Conservation (phyloP, 2,329 filamentous ascomycete genomes). For the Gliomastix tumulicola region DNA sequence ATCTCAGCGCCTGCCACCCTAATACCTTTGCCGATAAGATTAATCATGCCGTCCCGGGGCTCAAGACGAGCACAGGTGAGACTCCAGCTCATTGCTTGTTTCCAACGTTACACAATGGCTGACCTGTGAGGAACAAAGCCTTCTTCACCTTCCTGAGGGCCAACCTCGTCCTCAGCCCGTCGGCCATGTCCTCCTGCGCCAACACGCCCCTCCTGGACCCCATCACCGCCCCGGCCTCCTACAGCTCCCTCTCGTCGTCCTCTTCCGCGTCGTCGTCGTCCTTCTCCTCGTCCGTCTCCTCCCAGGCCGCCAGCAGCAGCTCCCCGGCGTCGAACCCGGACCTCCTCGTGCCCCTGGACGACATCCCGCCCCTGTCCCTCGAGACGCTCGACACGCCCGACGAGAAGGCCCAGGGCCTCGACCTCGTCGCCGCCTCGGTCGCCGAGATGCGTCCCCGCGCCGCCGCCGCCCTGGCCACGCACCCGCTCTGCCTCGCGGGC, state of each 20-base stretch:
- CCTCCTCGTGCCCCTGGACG: slow-evolving; percentile 30
- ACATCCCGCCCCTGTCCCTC: slow-evolving; percentile 57
- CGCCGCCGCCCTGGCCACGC: slow-evolving; percentile 54
- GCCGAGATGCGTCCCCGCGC: slow-evolving; percentile 73
- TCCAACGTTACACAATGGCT: too few relatives aligned
- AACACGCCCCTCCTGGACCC: slow-evolving; percentile 53
- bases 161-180: slow-evolving; percentile 64
- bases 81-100: slow-evolving; percentile 23
- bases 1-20: slow-evolving; percentile 32
- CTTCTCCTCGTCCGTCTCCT: slow-evolving; percentile 46
- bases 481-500: slow-evolving; percentile 47
- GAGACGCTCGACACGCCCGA: slow-evolving; percentile 43
- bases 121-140: slow-evolving; percentile 38
- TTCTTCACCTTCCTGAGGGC: slow-evolving; percentile 79
- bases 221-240: slow-evolving; percentile 18
- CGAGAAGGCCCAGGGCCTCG: slow-evolving; percentile 62
- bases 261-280: slow-evolving; percentile 49
- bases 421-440: slow-evolving; percentile 72
- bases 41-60: slow-evolving; percentile 45
- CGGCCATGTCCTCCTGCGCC: slow-evolving; percentile 53
- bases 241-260: slow-evolving; percentile 36
- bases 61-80: slow-evolving; percentile 52
- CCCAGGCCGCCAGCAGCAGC: slow-evolving; percentile 25
- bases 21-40: slow-evolving; percentile 41
- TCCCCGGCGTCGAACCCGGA: slow-evolving; percentile 27